phyloP scores from a whole-genome alignment of 140 eudicot genomes.

The Ambrosia hybrid region DNA sequence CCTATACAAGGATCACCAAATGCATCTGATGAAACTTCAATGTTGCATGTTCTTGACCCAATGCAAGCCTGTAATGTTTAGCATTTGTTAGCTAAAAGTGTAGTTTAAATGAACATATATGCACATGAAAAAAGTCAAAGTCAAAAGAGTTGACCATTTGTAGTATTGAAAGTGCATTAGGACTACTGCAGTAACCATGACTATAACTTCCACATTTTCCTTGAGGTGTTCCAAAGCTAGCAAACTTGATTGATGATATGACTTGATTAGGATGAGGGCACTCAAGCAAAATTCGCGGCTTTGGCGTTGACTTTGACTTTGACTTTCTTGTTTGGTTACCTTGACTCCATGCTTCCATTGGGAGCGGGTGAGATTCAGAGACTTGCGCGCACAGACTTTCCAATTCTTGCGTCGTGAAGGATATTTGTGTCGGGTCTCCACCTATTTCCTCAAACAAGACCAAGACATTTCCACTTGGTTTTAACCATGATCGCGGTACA shows the following conservation, averaged over 20 bases:
- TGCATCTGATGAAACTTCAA: conserved; percentile 51
- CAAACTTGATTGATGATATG: conserved; percentile 81
- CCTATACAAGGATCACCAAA: conserved; percentile 88
- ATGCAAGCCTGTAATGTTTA: conserved; percentile 63
- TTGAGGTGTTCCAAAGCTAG: conserved; percentile 90
- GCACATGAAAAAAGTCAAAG: background rate
- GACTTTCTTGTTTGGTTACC: conserved; percentile 38
- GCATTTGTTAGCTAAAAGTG: background rate
- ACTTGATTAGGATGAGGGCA: conserved; percentile 75
- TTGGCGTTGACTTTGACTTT: conserved; percentile 56
- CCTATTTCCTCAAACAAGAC: conserved; percentile 89
- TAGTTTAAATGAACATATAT: background rate
- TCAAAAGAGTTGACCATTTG: conserved; percentile 53
- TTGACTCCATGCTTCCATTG: conserved; percentile 70
- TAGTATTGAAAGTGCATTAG: conserved; percentile 57
- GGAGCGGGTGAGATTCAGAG: conserved; percentile 72
- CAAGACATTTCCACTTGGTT: conserved; percentile 62
- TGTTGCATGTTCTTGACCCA: conserved; percentile 69
- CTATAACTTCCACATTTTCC: conserved; percentile 86
- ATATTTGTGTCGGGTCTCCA: conserved; percentile 77
- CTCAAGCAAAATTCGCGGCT: conserved; percentile 55
- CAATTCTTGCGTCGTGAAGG: conserved; percentile 58
- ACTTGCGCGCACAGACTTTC: conserved; percentile 73
- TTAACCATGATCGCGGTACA: conserved; percentile 89
- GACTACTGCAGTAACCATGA: conserved; percentile 81